phyloP scores from a whole-genome alignment of 768 basidiomycete genomes.

The Rhizopogon rudus region DNA sequence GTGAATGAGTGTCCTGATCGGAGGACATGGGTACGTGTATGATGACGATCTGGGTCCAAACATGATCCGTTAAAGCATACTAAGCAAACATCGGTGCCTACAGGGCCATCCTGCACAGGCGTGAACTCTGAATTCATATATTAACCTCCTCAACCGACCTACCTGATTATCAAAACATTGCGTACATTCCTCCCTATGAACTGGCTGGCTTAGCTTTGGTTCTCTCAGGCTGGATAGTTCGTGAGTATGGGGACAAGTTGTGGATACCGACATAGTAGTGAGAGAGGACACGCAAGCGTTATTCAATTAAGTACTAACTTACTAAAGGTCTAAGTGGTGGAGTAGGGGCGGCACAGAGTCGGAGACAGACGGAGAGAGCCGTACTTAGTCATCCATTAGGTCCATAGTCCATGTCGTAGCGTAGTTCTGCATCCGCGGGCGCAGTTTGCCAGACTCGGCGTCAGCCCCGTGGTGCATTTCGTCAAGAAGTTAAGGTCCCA shows the following conservation, averaged over 20 bases:
- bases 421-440: too few relatives aligned
- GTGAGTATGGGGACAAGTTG: conserved; percentile 49
- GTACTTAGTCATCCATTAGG: too few relatives aligned
- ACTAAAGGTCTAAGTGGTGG: too few relatives aligned
- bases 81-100: conserved; percentile 87
- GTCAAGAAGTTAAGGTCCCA: conserved; percentile 21
- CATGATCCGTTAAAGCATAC: conserved; percentile 95
- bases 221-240: conserved; percentile 44
- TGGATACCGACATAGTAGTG: conserved; percentile 12
- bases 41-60: conserved; percentile 53
- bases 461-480: not conserved
- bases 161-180: conserved; percentile 97
- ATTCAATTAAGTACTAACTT: too few relatives aligned
- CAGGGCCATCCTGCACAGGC: conserved; percentile 52
- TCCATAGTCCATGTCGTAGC: too few relatives aligned
- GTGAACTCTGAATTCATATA: not conserved
- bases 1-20: conserved; percentile 74
- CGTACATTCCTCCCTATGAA: conserved; percentile 92
- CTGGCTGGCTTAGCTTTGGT: conserved; percentile 64
- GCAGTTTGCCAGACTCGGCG: too few relatives aligned
- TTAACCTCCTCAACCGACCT: conserved; percentile 7
- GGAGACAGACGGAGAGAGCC: too few relatives aligned
- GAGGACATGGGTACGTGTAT: conserved; percentile 66
- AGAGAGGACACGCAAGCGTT: too few relatives aligned
- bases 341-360: too few relatives aligned